Evolutionary conservation across 1,284 basidiomycete genomes (phyloP).

Genomic region (Porogramme epimiltina): DNA sequence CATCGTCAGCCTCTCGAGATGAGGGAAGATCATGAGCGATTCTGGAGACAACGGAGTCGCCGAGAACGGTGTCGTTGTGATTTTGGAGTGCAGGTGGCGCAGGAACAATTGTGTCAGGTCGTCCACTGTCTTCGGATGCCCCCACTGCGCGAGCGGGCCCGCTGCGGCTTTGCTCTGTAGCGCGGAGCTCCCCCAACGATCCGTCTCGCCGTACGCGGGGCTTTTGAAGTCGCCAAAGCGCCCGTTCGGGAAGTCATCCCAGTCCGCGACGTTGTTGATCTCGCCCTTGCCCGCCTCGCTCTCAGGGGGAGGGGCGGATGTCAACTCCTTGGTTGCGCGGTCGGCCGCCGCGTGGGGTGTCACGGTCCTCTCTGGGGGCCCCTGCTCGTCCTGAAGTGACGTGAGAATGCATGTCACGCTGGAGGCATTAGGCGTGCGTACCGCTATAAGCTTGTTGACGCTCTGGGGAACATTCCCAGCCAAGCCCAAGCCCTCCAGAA

Average conservation of each 20-base stretch:
- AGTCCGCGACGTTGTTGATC: conserved; percentile 74
- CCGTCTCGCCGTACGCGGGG: conserved; percentile 88
- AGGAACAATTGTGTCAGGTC: conserved; percentile 86
- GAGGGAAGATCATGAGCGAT: conserved; percentile 79
- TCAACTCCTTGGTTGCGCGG: conserved; percentile 52
- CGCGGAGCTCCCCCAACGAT: conserved; percentile 69
- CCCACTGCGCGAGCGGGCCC: conserved; percentile 61
- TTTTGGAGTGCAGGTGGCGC: conserved; percentile 72
- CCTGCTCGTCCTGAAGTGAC: conserved; percentile 23
- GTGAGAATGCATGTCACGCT: no score
- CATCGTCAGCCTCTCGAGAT: conserved; percentile 78
- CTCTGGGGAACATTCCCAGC: conserved; percentile 39
- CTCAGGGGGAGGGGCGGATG: conserved; percentile 40
- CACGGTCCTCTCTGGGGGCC: conserved; percentile 46
- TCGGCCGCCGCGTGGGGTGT: conserved; percentile 64
- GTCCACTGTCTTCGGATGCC: conserved; percentile 65
- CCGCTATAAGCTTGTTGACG: conserved; percentile 72
- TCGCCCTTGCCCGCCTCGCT: conserved; percentile 70
- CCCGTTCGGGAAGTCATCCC: conserved; percentile 99
- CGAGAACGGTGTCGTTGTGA: conserved; percentile 88
- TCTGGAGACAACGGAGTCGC: conserved; percentile 84
- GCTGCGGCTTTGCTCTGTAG: conserved; percentile 34
- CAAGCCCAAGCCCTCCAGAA: conserved; percentile 84
- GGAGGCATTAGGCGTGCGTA: conserved; percentile 26
- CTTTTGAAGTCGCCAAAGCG: conserved; percentile 98